Evolutionary conservation across 371 early-diverging fungal species (phyloP).

Genomic region (Vavraia culicis): DNA sequence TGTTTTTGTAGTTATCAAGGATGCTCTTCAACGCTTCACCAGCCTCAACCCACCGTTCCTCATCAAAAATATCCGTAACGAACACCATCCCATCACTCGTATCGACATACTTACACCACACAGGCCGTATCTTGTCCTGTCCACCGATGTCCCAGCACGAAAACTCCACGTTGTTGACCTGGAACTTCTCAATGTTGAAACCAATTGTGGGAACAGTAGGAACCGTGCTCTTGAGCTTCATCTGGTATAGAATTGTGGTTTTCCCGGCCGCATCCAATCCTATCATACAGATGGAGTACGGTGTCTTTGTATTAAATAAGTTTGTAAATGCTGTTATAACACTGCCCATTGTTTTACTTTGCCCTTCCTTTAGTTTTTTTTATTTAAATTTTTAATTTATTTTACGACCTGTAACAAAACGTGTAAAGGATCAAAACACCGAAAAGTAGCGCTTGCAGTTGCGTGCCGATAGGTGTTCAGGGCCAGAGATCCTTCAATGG

Average conservation of each 20-base stretch:
- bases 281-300: constrained; percentile 46
- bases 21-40: constrained; percentile 46
- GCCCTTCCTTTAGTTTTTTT: not conserved
- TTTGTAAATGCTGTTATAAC: constrained; percentile 18
- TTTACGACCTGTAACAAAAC: too few species aligned
- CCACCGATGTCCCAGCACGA: constrained; percentile 47
- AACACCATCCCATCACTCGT: constrained; percentile 54
- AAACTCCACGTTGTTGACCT: constrained; percentile 40
- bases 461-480: too few species aligned
- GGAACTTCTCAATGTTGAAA: constrained; percentile 44
- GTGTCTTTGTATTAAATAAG: constrained; percentile 8
- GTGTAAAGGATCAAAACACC: too few species aligned
- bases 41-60: constrained; percentile 62
- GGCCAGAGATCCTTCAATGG: too few species aligned
- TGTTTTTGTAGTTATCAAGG: constrained; percentile 25
- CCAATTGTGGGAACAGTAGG: constrained; percentile 81
- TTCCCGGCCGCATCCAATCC: constrained; percentile 57
- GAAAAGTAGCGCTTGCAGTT: too few species aligned
- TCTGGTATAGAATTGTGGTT: constrained; percentile 52
- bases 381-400: too few species aligned
- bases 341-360: constrained; percentile 15
- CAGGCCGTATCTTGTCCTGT: constrained; percentile 42
- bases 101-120: constrained; percentile 44
- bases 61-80: constrained; percentile 74
- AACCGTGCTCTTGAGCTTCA: constrained; percentile 79